These are phyloP conservation scores for Cylindricascospora bacillispora DNA, from an alignment of 1,139 yeast genomes.

Conservation along the genomic window DNA sequence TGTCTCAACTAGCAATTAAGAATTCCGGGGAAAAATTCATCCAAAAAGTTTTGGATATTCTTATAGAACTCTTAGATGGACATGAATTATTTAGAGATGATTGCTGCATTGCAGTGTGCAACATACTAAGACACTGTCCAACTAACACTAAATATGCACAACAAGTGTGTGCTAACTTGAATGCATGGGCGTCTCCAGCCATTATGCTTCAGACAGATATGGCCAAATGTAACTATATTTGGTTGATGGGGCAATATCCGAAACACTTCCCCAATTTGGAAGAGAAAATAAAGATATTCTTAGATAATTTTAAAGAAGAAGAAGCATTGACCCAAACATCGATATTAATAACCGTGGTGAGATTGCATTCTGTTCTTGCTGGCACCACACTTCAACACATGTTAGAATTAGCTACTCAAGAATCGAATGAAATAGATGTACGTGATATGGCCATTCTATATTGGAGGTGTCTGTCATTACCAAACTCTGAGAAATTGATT, in stretches of 20 bases:
- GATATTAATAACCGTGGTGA: slow-evolving; percentile 67
- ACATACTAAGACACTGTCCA: slow-evolving; percentile 70
- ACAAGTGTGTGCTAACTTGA: slow-evolving; percentile 18
- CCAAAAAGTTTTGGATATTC: slow-evolving; percentile 55
- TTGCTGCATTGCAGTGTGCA: slow-evolving; percentile 63
- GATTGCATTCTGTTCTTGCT: slow-evolving; percentile 36
- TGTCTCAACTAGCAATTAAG: slow-evolving; percentile 84
- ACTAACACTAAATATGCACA: slow-evolving; percentile 30
- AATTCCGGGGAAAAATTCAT: slow-evolving; percentile 32
- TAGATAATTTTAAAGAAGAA: slow-evolving; percentile 56
- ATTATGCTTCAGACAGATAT: slow-evolving; percentile 16
- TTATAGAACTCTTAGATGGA: slow-evolving; percentile 64
- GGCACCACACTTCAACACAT: slow-evolving; percentile 52
- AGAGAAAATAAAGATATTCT: slow-evolving; percentile 35
- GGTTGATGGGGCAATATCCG: slow-evolving; percentile 86
- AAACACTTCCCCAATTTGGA: slow-evolving; percentile 48
- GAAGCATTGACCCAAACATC: slow-evolving; percentile 67
- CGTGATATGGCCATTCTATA: slow-evolving; percentile 89
- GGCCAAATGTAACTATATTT: slow-evolving; percentile 40
- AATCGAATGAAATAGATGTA: slow-evolving; percentile 81
- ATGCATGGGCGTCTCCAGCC: slow-evolving; percentile 22
- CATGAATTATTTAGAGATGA: slow-evolving; percentile 75
- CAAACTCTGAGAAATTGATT: slow-evolving; percentile 22
- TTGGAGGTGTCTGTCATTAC: slow-evolving; percentile 80
- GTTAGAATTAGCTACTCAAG: slow-evolving; percentile 65